Conservation (phyloP, 495 filamentous ascomycete species). For the Oleoguttula mirabilis region DNA sequence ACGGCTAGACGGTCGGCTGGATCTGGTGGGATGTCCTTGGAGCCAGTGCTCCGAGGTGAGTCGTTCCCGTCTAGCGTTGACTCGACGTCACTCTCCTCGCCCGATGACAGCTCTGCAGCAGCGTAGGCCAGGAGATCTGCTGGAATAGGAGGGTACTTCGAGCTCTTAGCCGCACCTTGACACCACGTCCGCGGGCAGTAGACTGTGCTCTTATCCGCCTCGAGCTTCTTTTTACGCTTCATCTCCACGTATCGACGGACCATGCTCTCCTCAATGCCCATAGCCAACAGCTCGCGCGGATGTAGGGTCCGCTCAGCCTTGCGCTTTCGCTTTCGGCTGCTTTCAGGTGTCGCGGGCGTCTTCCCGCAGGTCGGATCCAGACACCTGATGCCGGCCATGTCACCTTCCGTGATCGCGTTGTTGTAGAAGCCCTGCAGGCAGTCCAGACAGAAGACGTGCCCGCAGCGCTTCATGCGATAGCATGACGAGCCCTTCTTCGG, state of each 20-base stretch:
- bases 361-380: conserved; percentile 64
- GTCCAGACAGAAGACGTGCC: conserved; percentile 76
- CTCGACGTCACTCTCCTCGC: conserved; percentile 39
- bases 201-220: conserved; percentile 82
- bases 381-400: conserved; percentile 66
- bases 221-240: conserved; percentile 83
- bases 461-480: conserved; percentile 65
- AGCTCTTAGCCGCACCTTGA: conserved; percentile 74
- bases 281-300: conserved; percentile 79
- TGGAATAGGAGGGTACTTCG: conserved; percentile 46
- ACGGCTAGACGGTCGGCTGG: conserved; percentile 57
- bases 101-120: conserved; percentile 28
- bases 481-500: conserved; percentile 81
- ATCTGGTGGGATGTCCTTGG: conserved; percentile 32
- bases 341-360: conserved; percentile 27
- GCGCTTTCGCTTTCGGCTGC: conserved; percentile 31
- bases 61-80: conserved; percentile 19
- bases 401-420: conserved; percentile 71
- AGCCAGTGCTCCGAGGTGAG: conserved; percentile 8
- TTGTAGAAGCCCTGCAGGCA: conserved; percentile 88
- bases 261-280: conserved; percentile 57
- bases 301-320: conserved; percentile 53
- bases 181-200: conserved; percentile 93
- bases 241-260: conserved; percentile 79
- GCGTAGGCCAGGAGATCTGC: conserved; percentile 47